Evolutionary conservation across 2,329 filamentous ascomycete species (phyloP), one percentile per base, ranked within the genome.

Genomic region (Cryphonectria carpinicola): DNA sequence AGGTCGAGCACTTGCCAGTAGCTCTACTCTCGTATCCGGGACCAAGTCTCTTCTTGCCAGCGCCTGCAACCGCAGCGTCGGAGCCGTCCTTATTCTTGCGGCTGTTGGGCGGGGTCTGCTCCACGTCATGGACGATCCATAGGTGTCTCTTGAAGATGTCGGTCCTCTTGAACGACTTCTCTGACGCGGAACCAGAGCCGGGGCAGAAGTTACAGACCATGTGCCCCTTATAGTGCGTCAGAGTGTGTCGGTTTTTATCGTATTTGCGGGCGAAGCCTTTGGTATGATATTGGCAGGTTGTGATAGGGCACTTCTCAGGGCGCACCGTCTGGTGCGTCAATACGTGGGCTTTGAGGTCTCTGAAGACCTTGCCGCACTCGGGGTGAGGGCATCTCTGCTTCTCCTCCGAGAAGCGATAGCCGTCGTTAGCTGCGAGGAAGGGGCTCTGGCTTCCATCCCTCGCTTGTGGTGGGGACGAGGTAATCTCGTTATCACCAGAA

Each of bases 171-270:
- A 98, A 98, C 74, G 93, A 95, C 88, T 97, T 98, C 82, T 97
- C 95, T 1, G 92, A 92, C 8, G 94, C 88, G 4, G 94, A 95
- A 4, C 95, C 95, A 35, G 93, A 93, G 43, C 94, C 93, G 1
- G 94, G 93, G 77, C 95, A 97, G 84, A 97, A 98, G 39, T 93
- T 94, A 79, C 95, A 98, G 32, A 97, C 93, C 94, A 97, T 97
- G 64, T 93, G 97, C 54, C 95, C 95, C 83, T 97, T 97, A 87
- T 97, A 98, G 80, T 98, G 95, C 4, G 95, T 97, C 73, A 97
- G 82, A 6, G 94, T 97, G 80, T 98, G 95, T 61, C 95, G 86
- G 82, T 97, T 97, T 87, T 97, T 97, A 85, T 98, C 95, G 79
- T 98, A 98, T 82, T 97, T 97, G 76, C 95, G 88, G 13, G 95